Conservation (phyloP, 768 basidiomycete genomes). For the Boletus edulis region DNA sequence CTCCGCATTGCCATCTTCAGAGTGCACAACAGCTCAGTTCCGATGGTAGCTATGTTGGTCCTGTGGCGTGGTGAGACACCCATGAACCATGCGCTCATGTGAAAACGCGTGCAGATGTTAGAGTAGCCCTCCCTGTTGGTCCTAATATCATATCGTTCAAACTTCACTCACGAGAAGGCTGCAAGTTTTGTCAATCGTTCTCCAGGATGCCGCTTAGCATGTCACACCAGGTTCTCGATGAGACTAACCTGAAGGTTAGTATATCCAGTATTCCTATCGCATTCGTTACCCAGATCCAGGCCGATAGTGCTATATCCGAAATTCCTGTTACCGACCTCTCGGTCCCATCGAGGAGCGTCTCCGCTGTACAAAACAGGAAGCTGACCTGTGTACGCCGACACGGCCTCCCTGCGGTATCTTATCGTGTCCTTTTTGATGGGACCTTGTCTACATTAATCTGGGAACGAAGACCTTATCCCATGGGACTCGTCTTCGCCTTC, state of each 20-base stretch:
- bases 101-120: slow-evolving; percentile 18
- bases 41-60: slow-evolving; percentile 4
- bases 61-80: slow-evolving; percentile 12
- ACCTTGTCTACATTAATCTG: slow-evolving; percentile 6
- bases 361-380: neutral
- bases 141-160: slow-evolving; percentile 14
- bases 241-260: neutral
- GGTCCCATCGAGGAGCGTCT: neutral
- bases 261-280: neutral
- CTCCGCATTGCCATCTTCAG: neutral
- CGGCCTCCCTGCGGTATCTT: neutral
- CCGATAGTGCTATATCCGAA: neutral
- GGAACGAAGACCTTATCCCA: slow-evolving; percentile 1
- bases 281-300: neutral
- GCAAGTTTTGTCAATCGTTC: neutral
- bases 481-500: neutral
- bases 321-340: neutral
- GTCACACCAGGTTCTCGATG: neutral
- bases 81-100: slow-evolving; percentile 10
- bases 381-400: neutral
- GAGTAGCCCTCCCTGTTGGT: slow-evolving; percentile 11
- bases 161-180: neutral
- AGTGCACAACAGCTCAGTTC: neutral
- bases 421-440: neutral
- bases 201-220: neutral